Percentiles rank a stretch among this genome's conserved stretches.
phyloP scores from a whole-genome alignment of 208 protist species.

The Leptomonas pyrrhocoris region DNA sequence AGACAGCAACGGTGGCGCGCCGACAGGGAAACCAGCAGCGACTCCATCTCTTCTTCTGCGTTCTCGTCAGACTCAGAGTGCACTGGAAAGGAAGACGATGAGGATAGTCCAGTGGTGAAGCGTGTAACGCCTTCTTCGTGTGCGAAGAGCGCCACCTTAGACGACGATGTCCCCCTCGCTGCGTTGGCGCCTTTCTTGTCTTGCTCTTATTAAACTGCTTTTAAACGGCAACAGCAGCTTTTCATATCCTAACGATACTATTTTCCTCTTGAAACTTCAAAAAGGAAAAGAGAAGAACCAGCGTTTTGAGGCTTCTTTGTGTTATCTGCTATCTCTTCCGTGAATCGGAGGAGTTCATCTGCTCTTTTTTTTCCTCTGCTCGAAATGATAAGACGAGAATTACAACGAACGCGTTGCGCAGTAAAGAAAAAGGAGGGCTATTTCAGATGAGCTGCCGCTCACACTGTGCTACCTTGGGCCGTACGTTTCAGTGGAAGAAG shows the following conservation, averaged over 20 bases:
- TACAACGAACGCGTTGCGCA: too few relatives aligned
- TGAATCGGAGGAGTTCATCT: too few relatives aligned
- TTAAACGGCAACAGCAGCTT: neutral
- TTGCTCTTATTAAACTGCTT: neutral
- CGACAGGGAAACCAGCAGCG: constrained; percentile 1
- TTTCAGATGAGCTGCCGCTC: too few relatives aligned
- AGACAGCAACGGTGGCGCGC: neutral
- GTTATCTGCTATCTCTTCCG: too few relatives aligned
- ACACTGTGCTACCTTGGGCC: too few relatives aligned
- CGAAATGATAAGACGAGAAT: too few relatives aligned
- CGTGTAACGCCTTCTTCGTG: neutral
- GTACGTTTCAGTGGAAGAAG: too few relatives aligned
- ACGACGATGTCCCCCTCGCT: constrained; percentile 15
- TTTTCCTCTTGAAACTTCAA: too few relatives aligned
- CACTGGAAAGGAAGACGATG: neutral
- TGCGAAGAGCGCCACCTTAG: neutral
- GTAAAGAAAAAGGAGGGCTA: too few relatives aligned
- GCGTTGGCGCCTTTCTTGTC: neutral
- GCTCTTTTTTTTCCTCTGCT: too few relatives aligned
- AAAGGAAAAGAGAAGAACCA: neutral
- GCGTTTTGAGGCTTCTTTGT: too few relatives aligned
- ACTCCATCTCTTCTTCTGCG: neutral
- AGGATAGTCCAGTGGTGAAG: neutral
- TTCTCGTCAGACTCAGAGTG: neutral
- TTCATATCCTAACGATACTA: neutral